Percentiles rank a stretch among this genome's conserved stretches.
Conservation (phyloP, 371 early-diverging fungal genomes). For the Lichtheimia ornata region DNA sequence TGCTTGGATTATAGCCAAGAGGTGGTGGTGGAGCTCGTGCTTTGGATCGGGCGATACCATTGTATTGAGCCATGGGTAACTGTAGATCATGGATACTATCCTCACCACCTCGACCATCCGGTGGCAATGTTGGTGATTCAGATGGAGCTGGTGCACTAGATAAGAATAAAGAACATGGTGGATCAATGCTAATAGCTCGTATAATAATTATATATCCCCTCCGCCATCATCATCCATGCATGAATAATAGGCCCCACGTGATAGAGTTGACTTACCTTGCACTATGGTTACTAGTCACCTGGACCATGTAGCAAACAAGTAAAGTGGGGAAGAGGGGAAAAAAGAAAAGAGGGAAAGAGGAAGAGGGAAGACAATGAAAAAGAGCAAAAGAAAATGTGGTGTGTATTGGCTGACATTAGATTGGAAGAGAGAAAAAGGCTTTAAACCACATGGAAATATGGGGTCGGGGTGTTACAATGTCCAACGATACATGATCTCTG, state of each 20-base stretch:
- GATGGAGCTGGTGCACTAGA: conserved; percentile 9
- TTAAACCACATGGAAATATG: not conserved
- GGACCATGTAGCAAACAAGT: not conserved
- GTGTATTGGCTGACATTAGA: conserved; percentile 7
- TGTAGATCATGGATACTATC: conserved; percentile 5
- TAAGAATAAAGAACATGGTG: not conserved
- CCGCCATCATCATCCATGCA: not conserved
- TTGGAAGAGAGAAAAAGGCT: conserved; percentile 5
- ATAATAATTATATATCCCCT: not conserved
- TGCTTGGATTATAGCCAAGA: not conserved
- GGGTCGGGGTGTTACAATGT: conserved; percentile 1
- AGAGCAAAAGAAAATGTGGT: not conserved
- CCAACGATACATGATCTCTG: conserved; percentile 22
- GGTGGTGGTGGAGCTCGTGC: conserved; percentile 6
- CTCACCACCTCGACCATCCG: conserved; percentile 4
- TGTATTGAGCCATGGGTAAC: not conserved
- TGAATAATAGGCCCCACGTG: too few relatives aligned
- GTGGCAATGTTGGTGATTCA: conserved; percentile 21
- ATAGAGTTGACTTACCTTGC: not conserved
- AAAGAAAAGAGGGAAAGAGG: conserved; percentile 2
- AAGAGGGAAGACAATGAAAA: not conserved
- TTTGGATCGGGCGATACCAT: conserved; percentile 1
- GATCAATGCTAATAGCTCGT: too few relatives aligned
- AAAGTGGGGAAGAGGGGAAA: not conserved
- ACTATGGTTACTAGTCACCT: not conserved